Base-by-base conservation (phyloP, 2,329 filamentous ascomycete genomes). In the Magnaporthiopsis poae region DNA sequence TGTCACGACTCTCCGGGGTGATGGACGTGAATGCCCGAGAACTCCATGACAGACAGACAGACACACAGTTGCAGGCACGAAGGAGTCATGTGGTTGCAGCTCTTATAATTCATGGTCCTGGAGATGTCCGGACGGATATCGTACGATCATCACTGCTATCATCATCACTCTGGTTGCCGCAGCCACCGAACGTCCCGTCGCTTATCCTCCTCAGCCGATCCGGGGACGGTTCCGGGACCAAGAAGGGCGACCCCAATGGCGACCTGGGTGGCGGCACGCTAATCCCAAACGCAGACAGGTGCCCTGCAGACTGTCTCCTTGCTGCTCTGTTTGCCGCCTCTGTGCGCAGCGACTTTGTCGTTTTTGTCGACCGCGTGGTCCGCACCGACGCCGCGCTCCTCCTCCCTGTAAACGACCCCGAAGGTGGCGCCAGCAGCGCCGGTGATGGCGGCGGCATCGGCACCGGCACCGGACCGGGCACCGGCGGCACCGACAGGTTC, bases 171-270 rank as follows among this genome's bases (percentile, higher is more conserved):
- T 33, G 13, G 13, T 33, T 21, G 29, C 63, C 63, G 36, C 25
- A 56, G 8, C 25, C 18, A 7, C 64, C 64, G 15, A 65, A 65
- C 12, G 64, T 65, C 33, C 64, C 56, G 21, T 35, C 64, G 18
- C 64, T 65, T 60, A 65, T 60, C n/a, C 35, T 33, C 33, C 64
- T 65, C 59, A 65, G 64, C 29, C 56, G 36, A 15, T 27, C 15
- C 21, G 59, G 36, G 52, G 46, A 56, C 21, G 46, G 46, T 11
- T 56, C 46, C 8, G 46, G 46, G 46, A 56, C 27, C 1, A 9
- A n/a, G 9, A 33, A 29, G 4, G 56, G 59, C 59, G 59, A 61
- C 59, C 33, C 25, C 11, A 60, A 8, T 0, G 56, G 59, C 59
- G 59, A 61, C 59, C 56, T 35, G 3, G 39, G 21, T 27, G 27